Evolutionary conservation across 495 filamentous ascomycete genomes (phyloP), one percentile per base, ranked within the genome.

Genomic region (Penicillium salamii): DNA sequence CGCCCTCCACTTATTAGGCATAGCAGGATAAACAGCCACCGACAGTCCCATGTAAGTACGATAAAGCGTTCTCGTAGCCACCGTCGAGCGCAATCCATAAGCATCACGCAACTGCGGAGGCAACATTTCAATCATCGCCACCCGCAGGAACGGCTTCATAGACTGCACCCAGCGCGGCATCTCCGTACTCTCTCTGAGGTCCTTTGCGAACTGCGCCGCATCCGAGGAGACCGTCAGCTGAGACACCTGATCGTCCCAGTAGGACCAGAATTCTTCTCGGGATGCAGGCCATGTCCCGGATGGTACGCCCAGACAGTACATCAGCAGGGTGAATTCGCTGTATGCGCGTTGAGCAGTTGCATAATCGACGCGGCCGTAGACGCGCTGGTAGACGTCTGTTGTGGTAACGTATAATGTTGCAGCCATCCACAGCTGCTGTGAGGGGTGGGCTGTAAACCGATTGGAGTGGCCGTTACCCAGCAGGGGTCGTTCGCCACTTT

Each of bases 381-480:
- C 60, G 19, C 71, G 69, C 55, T 74, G 69, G 56, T 72, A 74
- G 53, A 71, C 62, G 33, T 72, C 71, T 2, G 71, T 72, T 13
- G 68, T 59, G 18, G 69, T 74, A 18, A 66, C 66, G 46, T 74
- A 74, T 41, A 72, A 42, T 2, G 69, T 72, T 0, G 71, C 71
- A 1, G 68, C 57, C 28, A 70, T 57, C 71, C 71, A 74, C 41
- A 67, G 58, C 41, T 68, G 58, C 7, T 64, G 50, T 4, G 49
- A 24, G 7, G 66, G 61, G 14, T 67, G 50, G 29, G 62, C 50
- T 9, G 61, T 40, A 40, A 64, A 64, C 0, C 61, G 61, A 37
- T 59, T 62, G 13, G 58, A 55, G 34, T 53, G 58, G 17, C 60
- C 53, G 28, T 49, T 61, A 17, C 48, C 53, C 0, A 54, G 45